Evolutionary conservation across 2,329 filamentous ascomycete species (phyloP).

Genomic region (Dactylellina leptospora): DNA sequence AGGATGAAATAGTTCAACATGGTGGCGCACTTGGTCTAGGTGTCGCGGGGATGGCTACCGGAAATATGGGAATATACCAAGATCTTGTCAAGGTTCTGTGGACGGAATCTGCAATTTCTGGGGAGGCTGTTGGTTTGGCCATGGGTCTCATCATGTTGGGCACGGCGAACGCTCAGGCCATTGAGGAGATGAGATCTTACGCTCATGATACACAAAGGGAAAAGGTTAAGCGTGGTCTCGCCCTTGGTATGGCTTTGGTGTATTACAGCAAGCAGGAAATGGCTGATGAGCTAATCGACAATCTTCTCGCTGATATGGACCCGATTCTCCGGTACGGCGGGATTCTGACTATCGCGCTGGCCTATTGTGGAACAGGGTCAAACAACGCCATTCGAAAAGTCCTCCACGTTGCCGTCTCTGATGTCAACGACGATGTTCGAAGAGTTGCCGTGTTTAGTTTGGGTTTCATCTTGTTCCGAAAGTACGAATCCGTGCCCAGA

Average conservation of each 20-base stretch:
- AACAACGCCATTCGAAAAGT: conserved; percentile 98
- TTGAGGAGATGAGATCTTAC: conserved; percentile 97
- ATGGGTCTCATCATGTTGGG: conserved; percentile 99
- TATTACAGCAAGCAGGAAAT: conserved; percentile 97
- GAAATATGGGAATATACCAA: conserved; percentile 87
- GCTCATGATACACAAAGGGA: conserved; percentile 98
- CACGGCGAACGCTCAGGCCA: conserved; percentile 90
- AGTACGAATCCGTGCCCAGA: conserved; percentile 93
- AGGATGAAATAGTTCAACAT: conserved; percentile 92
- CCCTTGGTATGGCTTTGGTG: conserved; percentile 95
- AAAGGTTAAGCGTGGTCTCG: conserved; percentile 95
- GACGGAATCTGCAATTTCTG: conserved; percentile 93
- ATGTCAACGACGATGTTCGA: conserved; percentile 97
- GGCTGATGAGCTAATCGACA: conserved; percentile 92
- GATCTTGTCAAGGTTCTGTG: conserved; percentile 89
- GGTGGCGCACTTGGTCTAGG: conserved; percentile 93
- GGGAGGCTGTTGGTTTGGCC: conserved; percentile 91
- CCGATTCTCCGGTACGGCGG: conserved; percentile 93
- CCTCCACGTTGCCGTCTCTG: conserved; percentile 93
- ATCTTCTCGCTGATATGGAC: conserved; percentile 89
- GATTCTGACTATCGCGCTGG: conserved; percentile 97
- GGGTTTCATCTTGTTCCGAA: conserved; percentile 97
- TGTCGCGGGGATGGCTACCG: conserved; percentile 97
- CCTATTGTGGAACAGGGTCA: conserved; percentile 95
- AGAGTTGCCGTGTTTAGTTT: conserved; percentile 96